Base-by-base conservation (phyloP, 805 yeast species). In the Tetrapisispora nanseiensis region DNA sequence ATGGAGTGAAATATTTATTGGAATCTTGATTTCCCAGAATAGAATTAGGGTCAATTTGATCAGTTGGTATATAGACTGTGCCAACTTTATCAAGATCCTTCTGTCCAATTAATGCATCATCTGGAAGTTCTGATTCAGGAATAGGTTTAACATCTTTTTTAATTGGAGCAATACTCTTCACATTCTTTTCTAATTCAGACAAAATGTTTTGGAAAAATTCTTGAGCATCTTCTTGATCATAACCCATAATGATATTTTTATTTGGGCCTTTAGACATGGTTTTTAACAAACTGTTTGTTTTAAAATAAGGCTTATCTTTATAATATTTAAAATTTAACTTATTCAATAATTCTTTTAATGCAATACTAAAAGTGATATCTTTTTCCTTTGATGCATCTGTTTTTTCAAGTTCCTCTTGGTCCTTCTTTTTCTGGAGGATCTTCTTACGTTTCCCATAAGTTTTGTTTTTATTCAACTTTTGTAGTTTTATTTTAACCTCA, bases 191-290 rank as follows among this genome's bases (percentile, higher is more conserved):
- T 26, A 84, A 65, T 43, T 81, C 76, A 33, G 74, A 70, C 71
- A 84, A 68, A 2, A 83, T 72, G 40, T 80, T 71, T 59, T 89
- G 97, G 66, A 89, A 89, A 55, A 89, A 89, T 60, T 89, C 97
- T 62, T 89, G 96, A 0, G 97, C 97, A 65, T 89, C 97, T 61
- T 89, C 96, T 64, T 89, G 97, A 55, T 85, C 86, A 57, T 86
- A 86, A 1, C 96, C 92, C 42, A 78, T 63, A 51, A 87, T 78
- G 46, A 86, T 74, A 56, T 80, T 81, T 55, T 78, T 82, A 51
- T 79, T 80, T 12, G 92, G 89, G 0, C 86, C 83, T 54, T 82
- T 81, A 4, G 82, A 74, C 86, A 84, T 81, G 5, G 75, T 73
- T 54, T 74, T 78, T 40, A 83, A 59, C 35, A 84, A 61, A 13